Conservation (phyloP, 2,329 filamentous ascomycete species). For the Aphanoascus verrucosus region DNA sequence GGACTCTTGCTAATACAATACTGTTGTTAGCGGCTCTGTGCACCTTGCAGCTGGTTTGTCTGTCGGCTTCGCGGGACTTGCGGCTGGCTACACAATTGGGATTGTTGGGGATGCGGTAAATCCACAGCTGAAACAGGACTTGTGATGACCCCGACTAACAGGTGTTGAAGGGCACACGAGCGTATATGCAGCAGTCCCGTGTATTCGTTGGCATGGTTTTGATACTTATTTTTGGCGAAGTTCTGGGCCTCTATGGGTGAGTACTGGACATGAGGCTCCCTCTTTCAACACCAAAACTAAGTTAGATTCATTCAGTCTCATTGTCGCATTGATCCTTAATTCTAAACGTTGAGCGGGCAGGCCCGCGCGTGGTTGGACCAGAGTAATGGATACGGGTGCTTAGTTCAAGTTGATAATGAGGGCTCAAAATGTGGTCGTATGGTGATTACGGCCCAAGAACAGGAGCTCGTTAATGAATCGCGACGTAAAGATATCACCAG, state of each 20-base stretch:
- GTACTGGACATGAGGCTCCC: slow-evolving; percentile 49
- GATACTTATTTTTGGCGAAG: slow-evolving; percentile 97
- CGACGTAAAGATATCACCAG: too few relatives aligned
- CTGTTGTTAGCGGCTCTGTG: slow-evolving; percentile 62
- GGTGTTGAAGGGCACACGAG: slow-evolving; percentile 56
- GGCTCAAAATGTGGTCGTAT: too few relatives aligned
- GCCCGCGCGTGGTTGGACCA: too few relatives aligned
- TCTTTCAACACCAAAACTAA: neutral
- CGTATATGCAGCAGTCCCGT: slow-evolving; percentile 91
- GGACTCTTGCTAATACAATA: slow-evolving; percentile 19
- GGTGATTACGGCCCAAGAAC: too few relatives aligned
- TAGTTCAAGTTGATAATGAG: too few relatives aligned
- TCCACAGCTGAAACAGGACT: slow-evolving; percentile 10
- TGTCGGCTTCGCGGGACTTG: slow-evolving; percentile 83
- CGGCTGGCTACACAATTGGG: slow-evolving; percentile 92
- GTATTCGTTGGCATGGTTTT: slow-evolving; percentile 98
- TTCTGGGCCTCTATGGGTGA: slow-evolving; percentile 91
- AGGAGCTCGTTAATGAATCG: too few relatives aligned
- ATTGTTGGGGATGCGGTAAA: slow-evolving; percentile 80
- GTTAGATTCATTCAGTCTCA: slow-evolving; percentile 48
- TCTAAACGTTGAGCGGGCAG: slow-evolving; percentile 57
- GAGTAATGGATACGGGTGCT: too few relatives aligned
- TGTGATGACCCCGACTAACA: slow-evolving; percentile 18
- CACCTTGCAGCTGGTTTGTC: slow-evolving; percentile 84
- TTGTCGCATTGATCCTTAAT: slow-evolving; percentile 84